A percentile compares a stretch with the other conserved stretches of the same genome.
phyloP scores from a whole-genome alignment of 192 early-diverging fungal genomes.

The Rhizophlyctis rosea region DNA sequence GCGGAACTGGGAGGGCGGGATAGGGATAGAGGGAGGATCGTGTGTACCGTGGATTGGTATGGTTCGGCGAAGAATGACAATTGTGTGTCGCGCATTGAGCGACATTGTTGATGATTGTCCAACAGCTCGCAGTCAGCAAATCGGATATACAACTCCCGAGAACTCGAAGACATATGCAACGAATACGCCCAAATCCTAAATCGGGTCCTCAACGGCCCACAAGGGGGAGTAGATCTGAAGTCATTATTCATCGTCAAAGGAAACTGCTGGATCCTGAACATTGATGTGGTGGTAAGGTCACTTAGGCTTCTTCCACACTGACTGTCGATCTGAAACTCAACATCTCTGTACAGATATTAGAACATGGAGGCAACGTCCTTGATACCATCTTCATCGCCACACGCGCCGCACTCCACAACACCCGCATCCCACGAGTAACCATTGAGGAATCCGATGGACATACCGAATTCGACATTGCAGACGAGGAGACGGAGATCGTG shows the following conservation, averaged over 20 bases:
- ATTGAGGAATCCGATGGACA: constrained; percentile 80
- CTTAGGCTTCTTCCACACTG: not conserved
- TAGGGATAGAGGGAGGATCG: constrained; percentile 56
- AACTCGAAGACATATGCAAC: constrained; percentile 73
- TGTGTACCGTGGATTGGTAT: constrained; percentile 93
- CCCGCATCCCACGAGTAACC: constrained; percentile 77
- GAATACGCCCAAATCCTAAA: constrained; percentile 81
- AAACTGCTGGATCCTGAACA: constrained; percentile 82
- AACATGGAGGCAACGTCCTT: constrained; percentile 81
- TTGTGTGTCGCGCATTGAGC: not conserved
- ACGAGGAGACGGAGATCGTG: constrained; percentile 80
- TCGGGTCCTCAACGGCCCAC: constrained; percentile 73
- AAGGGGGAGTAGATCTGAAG: constrained; percentile 81
- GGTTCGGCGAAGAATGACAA: constrained; percentile 51
- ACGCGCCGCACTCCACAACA: constrained; percentile 85
- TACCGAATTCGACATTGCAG: constrained; percentile 89
- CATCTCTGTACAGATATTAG: constrained; percentile 86
- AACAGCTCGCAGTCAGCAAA: constrained; percentile 35
- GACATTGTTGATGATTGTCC: not conserved
- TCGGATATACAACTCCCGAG: constrained; percentile 15
- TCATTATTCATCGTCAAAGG: constrained; percentile 89
- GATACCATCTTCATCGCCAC: constrained; percentile 85
- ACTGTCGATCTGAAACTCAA: constrained; percentile 32
- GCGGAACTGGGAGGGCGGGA: constrained; percentile 9
- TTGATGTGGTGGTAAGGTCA: too few relatives aligned